Conservation (phyloP, 2,329 filamentous ascomycete species). For the Trichoderma atrobrunneum region DNA sequence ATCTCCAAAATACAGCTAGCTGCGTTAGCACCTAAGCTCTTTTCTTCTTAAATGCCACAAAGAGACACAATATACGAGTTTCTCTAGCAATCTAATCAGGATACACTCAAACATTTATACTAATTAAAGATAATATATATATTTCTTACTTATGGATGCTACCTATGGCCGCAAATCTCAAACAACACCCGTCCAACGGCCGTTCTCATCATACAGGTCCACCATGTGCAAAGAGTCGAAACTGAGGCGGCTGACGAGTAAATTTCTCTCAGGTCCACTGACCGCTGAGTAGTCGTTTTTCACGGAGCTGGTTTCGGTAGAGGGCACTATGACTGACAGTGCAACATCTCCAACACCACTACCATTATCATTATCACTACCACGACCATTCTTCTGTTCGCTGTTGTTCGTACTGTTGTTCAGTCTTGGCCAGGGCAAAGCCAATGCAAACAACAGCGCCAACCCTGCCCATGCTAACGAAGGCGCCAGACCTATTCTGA, state of each 20-base stretch:
- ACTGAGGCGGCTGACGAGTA: background rate
- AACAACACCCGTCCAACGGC: background rate
- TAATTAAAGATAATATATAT: background rate
- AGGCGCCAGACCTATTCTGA: background rate
- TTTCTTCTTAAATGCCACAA: background rate
- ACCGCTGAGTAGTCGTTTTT: background rate
- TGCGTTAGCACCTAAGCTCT: background rate
- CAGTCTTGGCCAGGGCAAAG: background rate
- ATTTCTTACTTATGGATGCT: background rate
- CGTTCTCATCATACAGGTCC: background rate
- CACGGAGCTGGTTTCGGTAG: background rate
- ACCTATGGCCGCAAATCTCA: background rate
- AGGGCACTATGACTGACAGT: background rate
- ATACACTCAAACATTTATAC: background rate
- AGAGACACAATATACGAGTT: background rate
- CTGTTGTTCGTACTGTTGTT: background rate
- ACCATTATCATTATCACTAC: background rate
- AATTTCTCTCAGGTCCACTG: background rate
- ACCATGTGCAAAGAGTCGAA: background rate
- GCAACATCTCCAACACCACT: background rate
- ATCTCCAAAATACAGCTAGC: background rate
- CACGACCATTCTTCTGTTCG: background rate
- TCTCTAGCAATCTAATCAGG: background rate
- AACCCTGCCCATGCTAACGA: background rate
- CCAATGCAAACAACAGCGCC: background rate